Evolutionary conservation across 352 stramenopile genomes (phyloP), one percentile per base, ranked within the genome.

Genomic region (Thalassiosira hispida): DNA sequence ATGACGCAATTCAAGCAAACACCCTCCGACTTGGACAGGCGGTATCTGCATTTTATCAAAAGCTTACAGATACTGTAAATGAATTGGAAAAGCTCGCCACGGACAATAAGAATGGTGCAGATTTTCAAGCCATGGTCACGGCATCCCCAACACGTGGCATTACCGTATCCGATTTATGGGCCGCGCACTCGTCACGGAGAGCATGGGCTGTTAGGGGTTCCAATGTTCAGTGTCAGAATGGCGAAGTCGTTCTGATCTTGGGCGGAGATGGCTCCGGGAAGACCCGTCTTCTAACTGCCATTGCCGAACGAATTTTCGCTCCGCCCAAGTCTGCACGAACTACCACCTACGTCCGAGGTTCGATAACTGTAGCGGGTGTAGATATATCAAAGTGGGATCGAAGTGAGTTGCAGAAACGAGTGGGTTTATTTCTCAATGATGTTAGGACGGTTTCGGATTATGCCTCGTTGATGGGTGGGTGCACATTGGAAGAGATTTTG

Each of bases 401-500:
- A 14, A 74, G 46, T 25, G 63, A 88, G 38, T 53, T 94, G 6
- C 84, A 88, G 63, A 77, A 73, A 47, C 77, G 83, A 29, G 27
- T 92, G 8, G 86, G 89, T 33, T 47, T 92, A 1, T 68, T 90
- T 27, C 71, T 94, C 14, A 90, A 89, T 44, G 89, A 94, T 73
- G 84, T 92, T 47, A 61, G 74, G 9, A 85, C 78, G 0, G 33
- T 89, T 16, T 70, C 76, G 25, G 83, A 89, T 53, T 85, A 77
- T 63, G 79, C 89, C 23, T 78, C 71, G 16, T 47, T 91, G 7
- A 77, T 85, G 38, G 82, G 73, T 31, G 89, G 89, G 3, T 85
- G 79, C 49, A 87, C 76, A 23, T 44, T 94, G 27, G 79, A 92
- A 51, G 89, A 94, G 75, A 90, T 94, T 56, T 69, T 94, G 8